These are phyloP conservation scores for Olyra latifolia DNA, from an alignment of 176 grass and related monocot genomes.

Conservation along the genomic window DNA sequence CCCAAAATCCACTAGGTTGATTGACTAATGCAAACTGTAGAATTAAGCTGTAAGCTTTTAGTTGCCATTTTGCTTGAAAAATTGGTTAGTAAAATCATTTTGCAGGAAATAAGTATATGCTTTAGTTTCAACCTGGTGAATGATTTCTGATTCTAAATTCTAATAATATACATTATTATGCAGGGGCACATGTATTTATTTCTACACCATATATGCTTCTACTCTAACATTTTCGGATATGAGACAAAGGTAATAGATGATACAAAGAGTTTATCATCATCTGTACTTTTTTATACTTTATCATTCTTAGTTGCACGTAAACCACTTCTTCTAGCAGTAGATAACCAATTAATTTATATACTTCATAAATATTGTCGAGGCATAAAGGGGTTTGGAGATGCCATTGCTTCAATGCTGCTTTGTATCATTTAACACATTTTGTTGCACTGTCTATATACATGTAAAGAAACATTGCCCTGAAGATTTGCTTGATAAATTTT, in stretches of 20 bases:
- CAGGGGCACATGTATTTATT: slow-evolving; percentile 99
- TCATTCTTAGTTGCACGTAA: slow-evolving; percentile 1
- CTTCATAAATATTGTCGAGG: neutral
- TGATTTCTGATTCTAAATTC: neutral
- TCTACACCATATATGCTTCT: slow-evolving; percentile 91
- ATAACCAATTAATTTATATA: neutral
- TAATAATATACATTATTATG: slow-evolving; percentile 33
- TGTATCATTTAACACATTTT: neutral
- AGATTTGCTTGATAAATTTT: neutral
- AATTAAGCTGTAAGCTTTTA: slow-evolving; percentile 18
- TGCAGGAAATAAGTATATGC: neutral
- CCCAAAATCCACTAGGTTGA: neutral
- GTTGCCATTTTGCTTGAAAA: neutral
- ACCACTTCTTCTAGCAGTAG: neutral
- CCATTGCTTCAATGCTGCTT: neutral
- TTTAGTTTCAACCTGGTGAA: slow-evolving; percentile 32
- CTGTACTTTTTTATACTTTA: neutral
- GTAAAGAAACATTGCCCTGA: neutral
- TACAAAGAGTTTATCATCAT: slow-evolving; percentile 2
- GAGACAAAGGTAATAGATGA: slow-evolving; percentile 83
- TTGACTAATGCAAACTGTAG: neutral
- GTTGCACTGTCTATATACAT: neutral
- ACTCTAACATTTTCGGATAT: slow-evolving; percentile 97
- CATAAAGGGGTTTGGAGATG: neutral
- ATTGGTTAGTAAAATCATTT: neutral